These are phyloP conservation scores for Kwoniella dejecticola DNA, from an alignment of 768 basidiomycete genomes.

Conservation along the genomic window DNA sequence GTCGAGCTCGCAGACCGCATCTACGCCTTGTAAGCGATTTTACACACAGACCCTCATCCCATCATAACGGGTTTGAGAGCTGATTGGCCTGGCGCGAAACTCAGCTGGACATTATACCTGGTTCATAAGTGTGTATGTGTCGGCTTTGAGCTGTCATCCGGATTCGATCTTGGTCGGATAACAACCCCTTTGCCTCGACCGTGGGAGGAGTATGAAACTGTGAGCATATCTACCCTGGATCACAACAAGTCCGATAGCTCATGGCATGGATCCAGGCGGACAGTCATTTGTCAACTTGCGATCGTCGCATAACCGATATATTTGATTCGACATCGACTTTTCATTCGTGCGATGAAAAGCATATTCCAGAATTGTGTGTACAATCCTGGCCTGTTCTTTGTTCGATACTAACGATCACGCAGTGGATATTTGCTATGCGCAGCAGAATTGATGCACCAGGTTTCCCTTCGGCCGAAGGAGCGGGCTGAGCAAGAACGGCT, in stretches of 20 bases:
- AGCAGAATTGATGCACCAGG: conserved; percentile 11
- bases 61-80: not conserved
- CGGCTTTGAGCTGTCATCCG: conserved; percentile 15
- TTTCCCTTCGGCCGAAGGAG: not conserved
- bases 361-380: conserved; percentile 10
- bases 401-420: too few species aligned
- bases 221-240: not conserved
- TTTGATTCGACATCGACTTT: not conserved
- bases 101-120: conserved; percentile 31
- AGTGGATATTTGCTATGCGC: conserved; percentile 7
- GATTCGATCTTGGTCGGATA: conserved; percentile 11
- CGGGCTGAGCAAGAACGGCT: not conserved
- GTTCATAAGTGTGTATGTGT: conserved; percentile 25
- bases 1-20: conserved; percentile 30
- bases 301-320: not conserved
- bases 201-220: conserved; percentile 29
- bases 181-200: conserved; percentile 26
- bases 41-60: not conserved
- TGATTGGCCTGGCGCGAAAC: not conserved
- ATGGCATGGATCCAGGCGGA: not conserved
- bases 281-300: conserved; percentile 12
- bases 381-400: not conserved
- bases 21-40: conserved; percentile 31
- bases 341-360: not conserved
- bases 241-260: not conserved